Percentiles rank a stretch among this genome's conserved stretches.
These are phyloP conservation scores for Mrakiaceae sp. DNA, from an alignment of 1,284 basidiomycete species.

Conservation along the genomic window DNA sequence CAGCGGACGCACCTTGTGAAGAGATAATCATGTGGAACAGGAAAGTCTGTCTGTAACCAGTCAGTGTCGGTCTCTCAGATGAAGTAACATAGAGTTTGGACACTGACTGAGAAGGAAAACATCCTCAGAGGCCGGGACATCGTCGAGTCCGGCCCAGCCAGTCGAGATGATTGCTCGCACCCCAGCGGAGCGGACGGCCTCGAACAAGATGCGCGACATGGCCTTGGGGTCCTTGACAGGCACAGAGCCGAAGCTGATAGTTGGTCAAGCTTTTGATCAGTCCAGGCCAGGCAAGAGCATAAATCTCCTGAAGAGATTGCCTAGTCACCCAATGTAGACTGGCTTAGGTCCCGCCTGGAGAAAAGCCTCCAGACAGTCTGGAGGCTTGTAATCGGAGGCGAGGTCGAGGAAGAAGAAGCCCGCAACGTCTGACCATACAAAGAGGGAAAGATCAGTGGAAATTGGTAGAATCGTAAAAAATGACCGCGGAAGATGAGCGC, in stretches of 20 bases:
- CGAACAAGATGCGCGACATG: constrained; percentile 51
- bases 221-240: constrained; percentile 49
- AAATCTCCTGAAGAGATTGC: neutral
- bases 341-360: constrained; percentile 45
- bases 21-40: constrained; percentile 58
- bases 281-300: neutral
- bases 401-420: constrained; percentile 53
- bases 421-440: constrained; percentile 41
- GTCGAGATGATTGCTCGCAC: constrained; percentile 51
- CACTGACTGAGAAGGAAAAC: constrained; percentile 43
- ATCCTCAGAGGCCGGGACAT: constrained; percentile 39
- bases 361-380: constrained; percentile 41
- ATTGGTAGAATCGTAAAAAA: neutral
- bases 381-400: constrained; percentile 42
- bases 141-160: constrained; percentile 51
- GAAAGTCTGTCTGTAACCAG: neutral
- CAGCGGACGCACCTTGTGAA: constrained; percentile 35
- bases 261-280: neutral
- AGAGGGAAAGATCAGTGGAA: too few relatives aligned
- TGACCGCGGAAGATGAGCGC: constrained; percentile 16
- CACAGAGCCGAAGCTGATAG: constrained; percentile 48
- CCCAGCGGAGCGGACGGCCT: constrained; percentile 44
- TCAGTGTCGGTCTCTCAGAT: neutral
- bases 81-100: neutral
- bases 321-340: constrained; percentile 47